Base-by-base conservation (phyloP, 2,329 filamentous ascomycete genomes). In the Fusarium devonianum region DNA sequence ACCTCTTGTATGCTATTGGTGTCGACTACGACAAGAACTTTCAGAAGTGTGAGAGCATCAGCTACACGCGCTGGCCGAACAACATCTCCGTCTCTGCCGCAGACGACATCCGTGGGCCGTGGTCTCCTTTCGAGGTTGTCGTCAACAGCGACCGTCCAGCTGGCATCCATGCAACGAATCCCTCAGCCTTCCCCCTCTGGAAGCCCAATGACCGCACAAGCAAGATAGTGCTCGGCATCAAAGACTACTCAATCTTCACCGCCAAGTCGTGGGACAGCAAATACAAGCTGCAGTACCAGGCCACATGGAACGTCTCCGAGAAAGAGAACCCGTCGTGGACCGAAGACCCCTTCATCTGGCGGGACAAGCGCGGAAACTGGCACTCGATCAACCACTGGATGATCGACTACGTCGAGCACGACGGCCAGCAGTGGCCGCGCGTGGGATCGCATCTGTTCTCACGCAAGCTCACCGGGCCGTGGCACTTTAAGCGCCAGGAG, bases 1-100 rank as follows among this genome's bases (percentile, higher is more conserved):
- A 76, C 30, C 58, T 80, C 0, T 53, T 80, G 1, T 78, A 78
- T 49, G 68, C 69, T 16, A 80, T 79, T 28, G 77, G 77, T 0
- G 44, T 60, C 0, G 42, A 57, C 12, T 4, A 59, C n/a, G 38
- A 43, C 2, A 49, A 53, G 13, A 14, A 14, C 0, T 41, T 50
- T 2, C 23, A 29, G 0, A 55, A 46, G 9, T 56, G 53, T 4
- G 53, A 55, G n/a, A 56, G 53, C n/a, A 50, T 53, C 1, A 53
- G 41, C 21, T 56, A 53, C 3, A 48, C 47, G 0, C 26, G 17
- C 9, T 62, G 56, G 54, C 46, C 58, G 0, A 62, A 62, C 21
- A 60, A 53, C 10, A 63, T 72, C 52, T 71, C 67, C 2, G 62
- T 62, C 1, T 59, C 59, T 1, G 12, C 51, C 5, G 52, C 58